Conservation (phyloP, 139 green algal species). For the Picochlorum costavermella region DNA sequence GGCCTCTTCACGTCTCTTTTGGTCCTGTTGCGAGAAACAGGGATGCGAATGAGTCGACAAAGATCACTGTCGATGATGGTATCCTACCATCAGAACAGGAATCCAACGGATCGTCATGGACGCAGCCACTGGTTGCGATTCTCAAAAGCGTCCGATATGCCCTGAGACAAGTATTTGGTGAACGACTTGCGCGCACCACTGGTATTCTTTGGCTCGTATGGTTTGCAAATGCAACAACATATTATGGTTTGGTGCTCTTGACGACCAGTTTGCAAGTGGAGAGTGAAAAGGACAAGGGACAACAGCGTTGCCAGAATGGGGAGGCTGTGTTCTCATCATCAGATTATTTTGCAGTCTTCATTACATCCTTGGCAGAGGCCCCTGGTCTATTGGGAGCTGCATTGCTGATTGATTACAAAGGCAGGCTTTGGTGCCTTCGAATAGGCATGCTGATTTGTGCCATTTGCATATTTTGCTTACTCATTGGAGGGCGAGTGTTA, state of each 20-base stretch:
- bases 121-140: neutral
- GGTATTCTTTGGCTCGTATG: slow-evolving; percentile 62
- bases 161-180: slow-evolving; percentile 9
- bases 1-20: neutral
- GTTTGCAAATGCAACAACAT: slow-evolving; percentile 52
- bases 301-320: slow-evolving; percentile 12
- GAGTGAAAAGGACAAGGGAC: neutral
- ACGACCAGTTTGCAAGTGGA: slow-evolving; percentile 45
- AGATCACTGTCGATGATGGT: no score
- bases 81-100: no score
- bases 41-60: no score
- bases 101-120: no score
- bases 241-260: slow-evolving; percentile 75
- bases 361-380: slow-evolving; percentile 28
- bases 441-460: slow-evolving; percentile 10
- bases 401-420: slow-evolving; percentile 16
- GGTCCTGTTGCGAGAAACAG: neutral
- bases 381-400: slow-evolving; percentile 26
- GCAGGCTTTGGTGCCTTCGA: slow-evolving; percentile 14
- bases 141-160: slow-evolving; percentile 1
- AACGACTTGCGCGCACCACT: slow-evolving; percentile 34
- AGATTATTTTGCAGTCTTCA: slow-evolving; percentile 38
- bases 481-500: neutral
- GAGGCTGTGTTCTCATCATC: slow-evolving; percentile 6
- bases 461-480: slow-evolving; percentile 1